Evolutionary conservation across 192 early-diverging fungal genomes (phyloP).

Genomic region (Backusella morwellensis): DNA sequence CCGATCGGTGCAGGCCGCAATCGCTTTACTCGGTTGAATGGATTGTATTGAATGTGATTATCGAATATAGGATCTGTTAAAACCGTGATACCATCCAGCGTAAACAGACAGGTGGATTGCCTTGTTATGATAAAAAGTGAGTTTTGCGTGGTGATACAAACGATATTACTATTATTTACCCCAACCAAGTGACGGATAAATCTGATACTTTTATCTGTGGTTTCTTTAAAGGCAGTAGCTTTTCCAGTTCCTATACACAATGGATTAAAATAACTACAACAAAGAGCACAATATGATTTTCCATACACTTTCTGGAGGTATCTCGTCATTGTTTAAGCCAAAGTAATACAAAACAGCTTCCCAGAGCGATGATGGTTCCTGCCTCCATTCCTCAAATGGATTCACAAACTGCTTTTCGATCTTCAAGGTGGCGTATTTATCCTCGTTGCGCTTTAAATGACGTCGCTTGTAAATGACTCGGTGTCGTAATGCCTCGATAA

Average conservation of each 20-base stretch:
- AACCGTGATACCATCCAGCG: constrained; percentile 52
- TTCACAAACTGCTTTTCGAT: constrained; percentile 51
- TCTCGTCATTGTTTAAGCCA: neutral
- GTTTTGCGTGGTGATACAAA: neutral
- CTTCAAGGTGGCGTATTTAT: constrained; percentile 31
- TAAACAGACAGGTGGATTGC: constrained; percentile 55
- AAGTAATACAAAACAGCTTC: constrained; percentile 27
- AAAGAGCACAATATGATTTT: neutral
- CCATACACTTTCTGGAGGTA: neutral
- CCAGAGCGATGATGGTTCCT: constrained; percentile 23
- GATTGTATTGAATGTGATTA: constrained; percentile 18
- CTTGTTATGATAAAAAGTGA: constrained; percentile 7
- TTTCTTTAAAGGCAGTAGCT: constrained; percentile 15
- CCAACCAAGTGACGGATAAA: constrained; percentile 35
- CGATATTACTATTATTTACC: constrained; percentile 9
- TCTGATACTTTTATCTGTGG: neutral
- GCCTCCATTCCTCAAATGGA: constrained; percentile 56
- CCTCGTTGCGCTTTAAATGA: constrained; percentile 23
- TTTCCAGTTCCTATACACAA: constrained; percentile 13
- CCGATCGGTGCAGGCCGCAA: constrained; percentile 38
- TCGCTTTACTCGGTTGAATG: constrained; percentile 33
- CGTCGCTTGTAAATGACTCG: constrained; percentile 18
- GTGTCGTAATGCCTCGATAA: constrained; percentile 25
- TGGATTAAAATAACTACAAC: neutral
- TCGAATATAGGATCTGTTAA: constrained; percentile 55